These are phyloP conservation scores for Scorias spongiosa DNA, from an alignment of 2,329 filamentous ascomycete genomes.

Conservation along the genomic window DNA sequence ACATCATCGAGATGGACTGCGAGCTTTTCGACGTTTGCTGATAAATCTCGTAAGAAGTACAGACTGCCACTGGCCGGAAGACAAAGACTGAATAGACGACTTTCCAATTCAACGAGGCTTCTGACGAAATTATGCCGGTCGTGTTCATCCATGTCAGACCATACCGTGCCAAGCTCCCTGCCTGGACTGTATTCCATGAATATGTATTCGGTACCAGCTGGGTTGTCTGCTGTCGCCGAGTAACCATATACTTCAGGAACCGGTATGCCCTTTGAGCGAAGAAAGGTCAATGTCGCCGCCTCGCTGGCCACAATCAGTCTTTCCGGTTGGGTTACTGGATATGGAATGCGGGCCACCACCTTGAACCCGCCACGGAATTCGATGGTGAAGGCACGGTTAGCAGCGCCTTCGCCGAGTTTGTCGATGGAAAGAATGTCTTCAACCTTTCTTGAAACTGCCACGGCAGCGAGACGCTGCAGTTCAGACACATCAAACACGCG, in stretches of 20 bases:
- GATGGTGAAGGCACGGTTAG: slow-evolving; percentile 19
- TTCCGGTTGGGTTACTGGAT: slow-evolving; percentile 4
- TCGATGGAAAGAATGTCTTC: slow-evolving; percentile 4
- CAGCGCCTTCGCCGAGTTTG: slow-evolving; percentile 23
- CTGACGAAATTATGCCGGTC: slow-evolving; percentile 12
- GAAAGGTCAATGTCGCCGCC: slow-evolving; percentile 12
- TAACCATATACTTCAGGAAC: slow-evolving; percentile 11
- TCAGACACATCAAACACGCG: slow-evolving; percentile 4
- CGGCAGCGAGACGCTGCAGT: slow-evolving; percentile 16
- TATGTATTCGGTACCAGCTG: slow-evolving; percentile 13
- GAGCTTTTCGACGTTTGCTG: slow-evolving; percentile 5
- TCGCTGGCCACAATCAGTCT: slow-evolving; percentile 11
- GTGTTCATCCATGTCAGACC: slow-evolving; percentile 9
- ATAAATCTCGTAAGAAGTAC: slow-evolving; percentile 19
- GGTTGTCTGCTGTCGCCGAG: slow-evolving; percentile 9
- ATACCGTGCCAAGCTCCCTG: slow-evolving; percentile 6
- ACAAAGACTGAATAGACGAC: slow-evolving; percentile 11
- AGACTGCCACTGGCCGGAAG: slow-evolving; percentile 22
- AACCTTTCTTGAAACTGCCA: slow-evolving; percentile 11
- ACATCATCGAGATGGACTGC: slow-evolving; percentile 5
- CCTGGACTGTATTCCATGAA: slow-evolving; percentile 11
- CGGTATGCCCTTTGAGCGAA: slow-evolving; percentile 8
- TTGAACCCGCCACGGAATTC: slow-evolving; percentile 8
- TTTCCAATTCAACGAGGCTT: slow-evolving; percentile 18
- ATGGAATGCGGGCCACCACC: slow-evolving; percentile 13